These are phyloP conservation scores for Termitomyces heimii DNA, from an alignment of 768 basidiomycete species.

Conservation along the genomic window DNA sequence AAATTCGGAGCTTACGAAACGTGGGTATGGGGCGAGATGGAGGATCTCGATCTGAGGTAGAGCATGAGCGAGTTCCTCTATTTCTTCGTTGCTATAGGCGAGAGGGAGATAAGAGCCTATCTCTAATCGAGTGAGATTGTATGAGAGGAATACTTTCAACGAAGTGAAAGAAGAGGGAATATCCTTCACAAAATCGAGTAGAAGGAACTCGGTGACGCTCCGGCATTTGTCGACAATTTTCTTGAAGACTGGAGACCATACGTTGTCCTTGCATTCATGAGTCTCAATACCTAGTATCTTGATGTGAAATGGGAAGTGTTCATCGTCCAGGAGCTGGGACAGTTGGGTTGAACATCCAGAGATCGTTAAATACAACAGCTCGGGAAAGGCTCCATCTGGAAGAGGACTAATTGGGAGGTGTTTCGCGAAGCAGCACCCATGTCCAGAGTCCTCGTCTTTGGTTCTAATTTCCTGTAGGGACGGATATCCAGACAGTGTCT, in stretches of 20 bases:
- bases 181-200: neutral
- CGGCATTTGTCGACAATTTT: neutral
- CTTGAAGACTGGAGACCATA: neutral
- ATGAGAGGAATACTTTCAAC: neutral
- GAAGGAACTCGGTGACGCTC: neutral
- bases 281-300: neutral
- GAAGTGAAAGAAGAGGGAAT: neutral
- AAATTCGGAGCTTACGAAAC: neutral
- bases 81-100: neutral
- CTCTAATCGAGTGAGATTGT: neutral
- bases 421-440: neutral
- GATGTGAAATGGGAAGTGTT: neutral
- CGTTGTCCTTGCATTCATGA: neutral
- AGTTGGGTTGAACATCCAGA: neutral
- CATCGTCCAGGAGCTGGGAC: neutral
- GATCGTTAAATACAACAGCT: neutral
- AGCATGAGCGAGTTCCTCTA: neutral
- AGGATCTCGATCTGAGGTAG: neutral
- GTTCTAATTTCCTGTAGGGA: neutral
- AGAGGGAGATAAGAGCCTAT: neutral
- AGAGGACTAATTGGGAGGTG: neutral
- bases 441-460: neutral
- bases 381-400: neutral
- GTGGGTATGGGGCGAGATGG: neutral
- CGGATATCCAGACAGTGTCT: neutral